Conservation (phyloP, 331 rosid species). For the Quercus lobata region DNA sequence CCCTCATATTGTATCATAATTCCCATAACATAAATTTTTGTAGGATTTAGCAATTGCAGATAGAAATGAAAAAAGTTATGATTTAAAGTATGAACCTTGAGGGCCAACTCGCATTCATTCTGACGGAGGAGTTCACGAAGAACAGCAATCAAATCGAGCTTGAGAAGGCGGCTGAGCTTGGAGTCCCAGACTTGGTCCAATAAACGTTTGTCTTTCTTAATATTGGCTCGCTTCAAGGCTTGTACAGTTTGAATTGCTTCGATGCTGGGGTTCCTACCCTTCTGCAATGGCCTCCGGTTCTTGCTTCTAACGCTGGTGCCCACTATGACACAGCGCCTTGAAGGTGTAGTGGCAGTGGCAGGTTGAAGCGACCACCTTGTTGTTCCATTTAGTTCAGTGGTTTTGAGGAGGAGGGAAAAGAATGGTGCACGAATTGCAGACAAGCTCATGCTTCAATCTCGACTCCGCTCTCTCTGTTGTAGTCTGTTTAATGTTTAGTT, state of each 20-base stretch:
- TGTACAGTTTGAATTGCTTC: slow-evolving; percentile 55
- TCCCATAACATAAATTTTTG: too few relatives aligned
- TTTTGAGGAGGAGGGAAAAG: too few relatives aligned
- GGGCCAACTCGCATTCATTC: slow-evolving; percentile 47
- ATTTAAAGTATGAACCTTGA: slow-evolving; percentile 30
- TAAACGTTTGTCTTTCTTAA: background rate
- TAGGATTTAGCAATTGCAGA: too few relatives aligned
- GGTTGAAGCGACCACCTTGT: too few relatives aligned
- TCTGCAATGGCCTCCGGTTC: slow-evolving; percentile 48
- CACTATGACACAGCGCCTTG: slow-evolving; percentile 9
- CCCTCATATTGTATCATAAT: too few relatives aligned
- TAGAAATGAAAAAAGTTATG: too few relatives aligned
- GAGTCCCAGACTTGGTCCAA: slow-evolving; percentile 29
- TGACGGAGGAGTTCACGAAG: slow-evolving; percentile 53
- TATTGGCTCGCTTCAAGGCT: slow-evolving; percentile 37
- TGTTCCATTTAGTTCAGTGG: too few relatives aligned
- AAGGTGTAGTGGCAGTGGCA: background rate
- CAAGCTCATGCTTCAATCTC: slow-evolving; percentile 8
- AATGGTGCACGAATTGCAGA: slow-evolving; percentile 1
- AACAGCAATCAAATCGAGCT: slow-evolving; percentile 52
- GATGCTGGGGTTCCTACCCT: slow-evolving; percentile 52
- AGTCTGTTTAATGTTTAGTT: too few relatives aligned
- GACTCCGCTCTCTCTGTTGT: background rate
- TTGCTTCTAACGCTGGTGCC: slow-evolving; percentile 46
- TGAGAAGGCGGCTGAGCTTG: slow-evolving; percentile 40